Evolutionary conservation across 371 early-diverging fungal genomes (phyloP).

Genomic region (Haplosporangium sp.): DNA sequence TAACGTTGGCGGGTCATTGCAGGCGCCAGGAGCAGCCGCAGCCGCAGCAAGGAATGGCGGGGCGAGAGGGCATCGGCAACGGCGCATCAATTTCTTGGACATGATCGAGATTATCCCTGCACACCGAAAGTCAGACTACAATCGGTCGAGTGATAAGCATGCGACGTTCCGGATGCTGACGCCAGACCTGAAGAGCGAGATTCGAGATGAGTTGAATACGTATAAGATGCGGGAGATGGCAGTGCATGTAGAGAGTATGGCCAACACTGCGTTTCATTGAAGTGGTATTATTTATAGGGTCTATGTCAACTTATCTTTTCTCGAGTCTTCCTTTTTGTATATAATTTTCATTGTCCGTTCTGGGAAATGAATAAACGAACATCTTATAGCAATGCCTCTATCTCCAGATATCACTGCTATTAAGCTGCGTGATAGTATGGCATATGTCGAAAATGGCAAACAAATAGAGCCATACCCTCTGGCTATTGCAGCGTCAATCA

Average conservation of each 20-base stretch:
- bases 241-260: slow-evolving; percentile 68
- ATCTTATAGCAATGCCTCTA: no score
- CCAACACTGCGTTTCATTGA: slow-evolving; percentile 54
- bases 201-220: slow-evolving; percentile 72
- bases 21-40: background rate
- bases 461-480: no score
- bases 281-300: no score
- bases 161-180: slow-evolving; percentile 72
- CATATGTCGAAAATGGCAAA: no score
- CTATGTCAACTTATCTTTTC: no score
- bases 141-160: slow-evolving; percentile 67
- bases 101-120: slow-evolving; percentile 71
- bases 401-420: no score
- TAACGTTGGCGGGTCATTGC: background rate
- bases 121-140: slow-evolving; percentile 69
- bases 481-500: no score
- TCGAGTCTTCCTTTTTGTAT: no score
- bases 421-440: no score
- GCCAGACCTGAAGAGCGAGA: slow-evolving; percentile 68
- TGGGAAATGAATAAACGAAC: no score
- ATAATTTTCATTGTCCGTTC: no score
- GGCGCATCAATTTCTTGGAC: slow-evolving; percentile 25
- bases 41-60: background rate
- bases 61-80: background rate
- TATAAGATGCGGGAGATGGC: slow-evolving; percentile 74